Conservation (phyloP, 306 rosid species). For the Malus sylvestris region DNA sequence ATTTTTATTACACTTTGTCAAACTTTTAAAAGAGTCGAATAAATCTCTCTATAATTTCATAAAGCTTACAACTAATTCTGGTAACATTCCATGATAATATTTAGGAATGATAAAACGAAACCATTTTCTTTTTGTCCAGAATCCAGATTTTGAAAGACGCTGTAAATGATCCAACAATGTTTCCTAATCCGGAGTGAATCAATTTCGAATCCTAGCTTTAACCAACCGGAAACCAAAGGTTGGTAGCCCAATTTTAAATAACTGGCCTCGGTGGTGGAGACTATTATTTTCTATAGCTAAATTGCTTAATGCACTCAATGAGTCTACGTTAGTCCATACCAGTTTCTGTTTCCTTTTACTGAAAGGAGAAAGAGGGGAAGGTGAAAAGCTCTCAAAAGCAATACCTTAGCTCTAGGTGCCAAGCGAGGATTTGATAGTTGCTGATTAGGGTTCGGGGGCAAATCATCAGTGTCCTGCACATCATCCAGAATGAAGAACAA, state of each 20-base stretch:
- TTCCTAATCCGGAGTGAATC: background rate
- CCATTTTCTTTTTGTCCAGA: background rate
- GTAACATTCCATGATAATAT: background rate
- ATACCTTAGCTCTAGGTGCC: constrained; percentile 62
- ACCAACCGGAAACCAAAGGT: background rate
- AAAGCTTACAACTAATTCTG: background rate
- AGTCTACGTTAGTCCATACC: background rate
- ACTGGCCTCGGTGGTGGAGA: background rate
- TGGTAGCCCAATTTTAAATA: background rate
- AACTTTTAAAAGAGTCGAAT: background rate
- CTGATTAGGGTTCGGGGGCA: constrained; percentile 67
- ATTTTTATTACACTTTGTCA: background rate
- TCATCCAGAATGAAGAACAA: constrained; percentile 19
- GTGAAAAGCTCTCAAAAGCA: background rate
- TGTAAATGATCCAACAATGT: background rate
- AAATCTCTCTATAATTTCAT: background rate
- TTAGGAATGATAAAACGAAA: background rate
- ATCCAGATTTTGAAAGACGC: background rate
- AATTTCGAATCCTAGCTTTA: background rate
- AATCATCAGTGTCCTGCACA: constrained; percentile 66
- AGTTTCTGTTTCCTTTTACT: background rate
- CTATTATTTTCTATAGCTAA: background rate
- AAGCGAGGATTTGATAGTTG: constrained; percentile 66
- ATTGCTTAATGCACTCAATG: background rate
- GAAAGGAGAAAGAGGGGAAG: background rate